A percentile compares a stretch with the other conserved stretches of the same genome.
phyloP scores from a whole-genome alignment of 306 rosid genomes.

The Cicer cuneatum region DNA sequence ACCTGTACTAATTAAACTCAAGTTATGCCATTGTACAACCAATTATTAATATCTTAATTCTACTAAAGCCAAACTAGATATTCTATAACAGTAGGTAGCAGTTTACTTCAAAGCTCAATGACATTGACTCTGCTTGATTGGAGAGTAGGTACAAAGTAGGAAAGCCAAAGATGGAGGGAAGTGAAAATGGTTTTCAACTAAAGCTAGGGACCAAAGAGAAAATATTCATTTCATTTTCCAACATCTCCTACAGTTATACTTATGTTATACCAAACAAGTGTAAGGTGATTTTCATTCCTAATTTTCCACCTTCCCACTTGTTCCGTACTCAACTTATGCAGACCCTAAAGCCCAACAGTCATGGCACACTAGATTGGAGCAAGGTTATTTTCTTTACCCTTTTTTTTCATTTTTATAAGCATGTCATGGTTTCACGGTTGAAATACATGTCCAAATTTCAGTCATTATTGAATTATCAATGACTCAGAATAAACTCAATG shows the following conservation, averaged over 20 bases:
- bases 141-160: constrained; percentile 6
- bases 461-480: constrained; percentile 34
- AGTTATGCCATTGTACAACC: constrained; percentile 45
- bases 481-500: constrained; percentile 28
- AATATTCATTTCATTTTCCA: constrained; percentile 33
- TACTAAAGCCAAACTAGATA: constrained; percentile 47
- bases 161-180: constrained; percentile 25
- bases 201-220: constrained; percentile 5
- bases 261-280: constrained; percentile 11
- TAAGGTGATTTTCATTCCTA: constrained; percentile 32
- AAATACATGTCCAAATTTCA: constrained; percentile 8
- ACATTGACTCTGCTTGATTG: constrained; percentile 12
- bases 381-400: constrained; percentile 5
- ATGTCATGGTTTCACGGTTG: constrained; percentile 28
- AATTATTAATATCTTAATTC: constrained; percentile 40
- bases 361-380: constrained; percentile 17
- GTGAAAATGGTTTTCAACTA: constrained; percentile 25
- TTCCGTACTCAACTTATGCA: constrained; percentile 6
- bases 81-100: constrained; percentile 39
- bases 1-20: constrained; percentile 73
- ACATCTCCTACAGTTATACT: constrained; percentile 3
- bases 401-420: neutral
- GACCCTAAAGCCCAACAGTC: constrained; percentile 9
- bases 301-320: constrained; percentile 16
- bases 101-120: constrained; percentile 46